Conservation (phyloP, 257 asterid species). For the Solanum gandarillasii region DNA sequence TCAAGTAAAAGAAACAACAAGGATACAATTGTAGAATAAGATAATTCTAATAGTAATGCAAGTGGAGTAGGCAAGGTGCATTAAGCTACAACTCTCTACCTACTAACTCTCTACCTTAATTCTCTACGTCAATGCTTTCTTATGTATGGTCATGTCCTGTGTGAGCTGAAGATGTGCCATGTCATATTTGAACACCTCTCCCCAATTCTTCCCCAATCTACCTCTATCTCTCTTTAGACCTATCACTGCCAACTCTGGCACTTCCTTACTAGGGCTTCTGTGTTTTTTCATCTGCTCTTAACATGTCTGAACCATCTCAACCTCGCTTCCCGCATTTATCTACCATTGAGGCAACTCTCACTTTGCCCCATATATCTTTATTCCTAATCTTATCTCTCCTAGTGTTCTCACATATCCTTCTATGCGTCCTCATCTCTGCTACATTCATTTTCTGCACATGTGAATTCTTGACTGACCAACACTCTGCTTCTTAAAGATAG, state of each 20-base stretch:
- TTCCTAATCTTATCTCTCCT: not conserved
- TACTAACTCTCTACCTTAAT: not conserved
- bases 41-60: not conserved
- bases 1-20: not conserved
- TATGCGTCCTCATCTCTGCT: not conserved
- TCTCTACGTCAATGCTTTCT: not conserved
- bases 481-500: not conserved
- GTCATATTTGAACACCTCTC: not conserved
- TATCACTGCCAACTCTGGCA: not conserved
- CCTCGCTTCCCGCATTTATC: not conserved
- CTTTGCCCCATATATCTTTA: not conserved
- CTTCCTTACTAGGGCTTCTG: not conserved
- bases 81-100: not conserved
- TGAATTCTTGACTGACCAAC: not conserved
- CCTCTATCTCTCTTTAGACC: not conserved
- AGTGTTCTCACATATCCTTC: not conserved
- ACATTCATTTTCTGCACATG: not conserved
- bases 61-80: not conserved
- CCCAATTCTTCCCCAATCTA: not conserved
- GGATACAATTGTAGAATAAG: not conserved
- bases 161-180: not conserved
- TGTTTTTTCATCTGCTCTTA: not conserved
- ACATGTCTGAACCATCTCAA: not conserved
- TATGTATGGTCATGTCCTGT: not conserved
- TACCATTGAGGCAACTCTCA: not conserved